Conservation (phyloP, 2,329 filamentous ascomycete species). For the Bertia moriformis region DNA sequence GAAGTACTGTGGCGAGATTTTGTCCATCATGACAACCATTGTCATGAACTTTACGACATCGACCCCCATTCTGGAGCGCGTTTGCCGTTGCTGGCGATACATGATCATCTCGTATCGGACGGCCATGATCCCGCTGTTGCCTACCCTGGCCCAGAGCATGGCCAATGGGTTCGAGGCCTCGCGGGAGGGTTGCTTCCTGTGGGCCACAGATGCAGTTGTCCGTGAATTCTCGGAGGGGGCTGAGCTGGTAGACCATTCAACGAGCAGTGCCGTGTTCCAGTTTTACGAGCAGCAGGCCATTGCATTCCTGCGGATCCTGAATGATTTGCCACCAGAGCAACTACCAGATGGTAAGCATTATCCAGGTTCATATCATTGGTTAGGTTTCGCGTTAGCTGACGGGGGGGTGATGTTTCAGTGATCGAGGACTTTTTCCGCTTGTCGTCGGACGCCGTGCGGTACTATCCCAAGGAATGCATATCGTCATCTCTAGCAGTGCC, state of each 20-base stretch:
- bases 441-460: constrained; percentile 78
- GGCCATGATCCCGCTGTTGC: constrained; percentile 71
- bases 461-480: constrained; percentile 75
- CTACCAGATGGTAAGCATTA: constrained; percentile 41
- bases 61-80: constrained; percentile 76
- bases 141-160: constrained; percentile 75
- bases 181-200: constrained; percentile 91
- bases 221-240: constrained; percentile 88
- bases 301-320: constrained; percentile 77
- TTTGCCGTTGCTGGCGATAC: constrained; percentile 90
- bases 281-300: constrained; percentile 93
- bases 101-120: constrained; percentile 94
- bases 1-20: constrained; percentile 89
- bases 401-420: no score
- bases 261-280: constrained; percentile 73
- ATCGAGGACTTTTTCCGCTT: constrained; percentile 96
- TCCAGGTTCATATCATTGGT: not conserved
- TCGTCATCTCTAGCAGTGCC: constrained; percentile 64
- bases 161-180: constrained; percentile 73
- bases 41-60: constrained; percentile 77
- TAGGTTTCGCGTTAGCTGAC: no score
- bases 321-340: constrained; percentile 61
- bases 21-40: constrained; percentile 74
- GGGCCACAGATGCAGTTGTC: constrained; percentile 88
- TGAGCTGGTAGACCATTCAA: constrained; percentile 69